These are phyloP conservation scores for Pilobolus umbonatus DNA, from an alignment of 192 early-diverging fungal species.

Conservation along the genomic window DNA sequence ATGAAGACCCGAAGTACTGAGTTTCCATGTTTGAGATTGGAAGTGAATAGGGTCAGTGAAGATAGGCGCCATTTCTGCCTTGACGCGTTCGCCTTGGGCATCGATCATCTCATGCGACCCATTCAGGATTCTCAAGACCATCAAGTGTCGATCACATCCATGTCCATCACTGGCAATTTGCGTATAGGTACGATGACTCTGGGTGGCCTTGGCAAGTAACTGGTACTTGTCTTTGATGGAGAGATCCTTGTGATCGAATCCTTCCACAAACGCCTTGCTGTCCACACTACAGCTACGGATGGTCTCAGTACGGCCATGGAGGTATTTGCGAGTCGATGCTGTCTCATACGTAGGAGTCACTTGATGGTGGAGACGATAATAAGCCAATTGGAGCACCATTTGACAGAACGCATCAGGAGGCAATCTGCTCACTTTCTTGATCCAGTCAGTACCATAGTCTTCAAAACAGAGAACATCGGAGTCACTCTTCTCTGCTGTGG, in stretches of 20 bases:
- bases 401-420: slow-evolving; percentile 84
- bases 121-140: slow-evolving; percentile 68
- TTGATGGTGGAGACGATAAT: slow-evolving; percentile 63
- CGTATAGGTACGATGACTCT: slow-evolving; percentile 63
- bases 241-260: slow-evolving; percentile 46
- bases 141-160: slow-evolving; percentile 80
- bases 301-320: slow-evolving; percentile 85
- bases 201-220: slow-evolving; percentile 57
- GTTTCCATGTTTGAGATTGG: slow-evolving; percentile 59
- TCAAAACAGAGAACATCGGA: slow-evolving; percentile 58
- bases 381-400: slow-evolving; percentile 83
- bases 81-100: slow-evolving; percentile 1
- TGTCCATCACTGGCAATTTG: slow-evolving; percentile 66
- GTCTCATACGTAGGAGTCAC: slow-evolving; percentile 82
- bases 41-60: slow-evolving; percentile 71
- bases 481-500: slow-evolving; percentile 55
- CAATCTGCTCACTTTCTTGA: slow-evolving; percentile 65
- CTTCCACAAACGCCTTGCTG: slow-evolving; percentile 60
- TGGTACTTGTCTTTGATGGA: slow-evolving; percentile 32
- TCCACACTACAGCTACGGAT: slow-evolving; percentile 73
- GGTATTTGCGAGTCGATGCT: slow-evolving; percentile 71
- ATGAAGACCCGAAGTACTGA: slow-evolving; percentile 77
- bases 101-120: slow-evolving; percentile 25
- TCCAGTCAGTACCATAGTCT: slow-evolving; percentile 68
- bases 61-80: slow-evolving; percentile 47